A percentile compares a stretch with the other conserved stretches of the same genome.
phyloP scores from a whole-genome alignment of 148 eudicot species.

The Fagopyrum esculentum region DNA sequence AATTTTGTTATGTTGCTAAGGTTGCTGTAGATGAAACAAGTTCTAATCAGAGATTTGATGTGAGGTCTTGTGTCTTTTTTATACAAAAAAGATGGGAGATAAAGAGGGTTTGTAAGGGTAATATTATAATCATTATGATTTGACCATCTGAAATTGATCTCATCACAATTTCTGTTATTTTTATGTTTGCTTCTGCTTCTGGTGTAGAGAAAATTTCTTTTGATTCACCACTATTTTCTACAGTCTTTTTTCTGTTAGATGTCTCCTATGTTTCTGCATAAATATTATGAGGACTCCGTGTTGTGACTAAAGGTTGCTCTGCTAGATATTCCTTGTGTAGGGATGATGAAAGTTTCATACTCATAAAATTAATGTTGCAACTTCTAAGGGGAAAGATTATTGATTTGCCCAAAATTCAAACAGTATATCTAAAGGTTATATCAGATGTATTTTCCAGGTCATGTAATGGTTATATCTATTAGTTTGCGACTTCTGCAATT shows the following conservation, averaged over 20 bases:
- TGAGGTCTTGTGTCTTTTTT: neutral
- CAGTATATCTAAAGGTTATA: neutral
- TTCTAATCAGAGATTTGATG: neutral
- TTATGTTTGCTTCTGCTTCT: neutral
- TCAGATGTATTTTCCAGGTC: neutral
- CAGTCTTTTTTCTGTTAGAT: neutral
- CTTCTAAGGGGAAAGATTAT: neutral
- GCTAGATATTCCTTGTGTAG: neutral
- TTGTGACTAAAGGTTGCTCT: neutral
- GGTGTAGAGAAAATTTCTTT: neutral
- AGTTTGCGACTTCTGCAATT: neutral
- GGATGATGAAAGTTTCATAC: neutral
- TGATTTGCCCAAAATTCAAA: neutral
- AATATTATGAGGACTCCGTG: neutral
- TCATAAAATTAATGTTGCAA: neutral
- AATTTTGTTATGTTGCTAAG: neutral
- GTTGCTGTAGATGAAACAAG: neutral
- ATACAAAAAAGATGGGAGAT: neutral
- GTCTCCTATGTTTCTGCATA: neutral
- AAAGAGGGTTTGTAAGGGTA: neutral
- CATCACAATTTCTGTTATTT: neutral
- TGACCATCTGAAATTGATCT: neutral
- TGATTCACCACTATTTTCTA: neutral
- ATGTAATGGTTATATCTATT: neutral
- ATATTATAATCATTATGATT: neutral